phyloP scores from a whole-genome alignment of 1,284 basidiomycete genomes.

The Earliella scabrosa region DNA sequence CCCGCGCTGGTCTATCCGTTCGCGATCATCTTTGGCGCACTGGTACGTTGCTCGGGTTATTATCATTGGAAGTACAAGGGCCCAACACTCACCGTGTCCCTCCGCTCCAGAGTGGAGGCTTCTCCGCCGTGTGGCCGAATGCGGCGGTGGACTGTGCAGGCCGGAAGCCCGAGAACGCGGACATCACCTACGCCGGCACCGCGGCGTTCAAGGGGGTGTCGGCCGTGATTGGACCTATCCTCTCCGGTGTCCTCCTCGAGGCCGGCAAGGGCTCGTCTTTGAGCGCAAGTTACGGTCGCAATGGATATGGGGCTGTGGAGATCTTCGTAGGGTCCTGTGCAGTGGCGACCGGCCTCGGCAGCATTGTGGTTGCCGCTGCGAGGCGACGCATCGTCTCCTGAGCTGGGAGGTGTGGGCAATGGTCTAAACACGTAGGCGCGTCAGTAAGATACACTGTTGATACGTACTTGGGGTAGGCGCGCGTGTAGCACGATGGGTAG shows the following conservation, averaged over 20 bases:
- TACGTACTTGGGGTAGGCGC: no score
- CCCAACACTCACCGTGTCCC: neutral
- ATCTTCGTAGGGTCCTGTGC: slow-evolving; percentile 35
- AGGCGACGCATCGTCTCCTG: slow-evolving; percentile 9
- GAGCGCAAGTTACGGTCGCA: slow-evolving; percentile 22
- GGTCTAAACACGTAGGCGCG: neutral
- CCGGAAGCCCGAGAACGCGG: slow-evolving; percentile 28
- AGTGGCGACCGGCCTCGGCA: slow-evolving; percentile 25
- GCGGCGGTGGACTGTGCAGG: slow-evolving; percentile 33
- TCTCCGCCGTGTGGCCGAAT: slow-evolving; percentile 32
- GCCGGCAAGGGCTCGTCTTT: slow-evolving; percentile 21
- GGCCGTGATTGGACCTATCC: slow-evolving; percentile 31
- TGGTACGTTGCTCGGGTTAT: slow-evolving; percentile 30
- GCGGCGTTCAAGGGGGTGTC: slow-evolving; percentile 30
- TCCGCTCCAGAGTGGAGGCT: slow-evolving; percentile 29
- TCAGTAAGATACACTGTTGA: neutral
- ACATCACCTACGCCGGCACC: slow-evolving; percentile 31
- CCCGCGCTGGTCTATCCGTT: slow-evolving; percentile 30
- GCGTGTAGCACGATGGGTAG: neutral
- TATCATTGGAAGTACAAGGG: no score
- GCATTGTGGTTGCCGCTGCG: slow-evolving; percentile 26
- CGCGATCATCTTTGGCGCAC: slow-evolving; percentile 32
- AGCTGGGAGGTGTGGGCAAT: neutral
- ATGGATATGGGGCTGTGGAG: slow-evolving; percentile 32
- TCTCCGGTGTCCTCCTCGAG: slow-evolving; percentile 30